These are phyloP conservation scores for Cadophora sp. DNA, from an alignment of 2,329 filamentous ascomycete genomes.

Conservation along the genomic window DNA sequence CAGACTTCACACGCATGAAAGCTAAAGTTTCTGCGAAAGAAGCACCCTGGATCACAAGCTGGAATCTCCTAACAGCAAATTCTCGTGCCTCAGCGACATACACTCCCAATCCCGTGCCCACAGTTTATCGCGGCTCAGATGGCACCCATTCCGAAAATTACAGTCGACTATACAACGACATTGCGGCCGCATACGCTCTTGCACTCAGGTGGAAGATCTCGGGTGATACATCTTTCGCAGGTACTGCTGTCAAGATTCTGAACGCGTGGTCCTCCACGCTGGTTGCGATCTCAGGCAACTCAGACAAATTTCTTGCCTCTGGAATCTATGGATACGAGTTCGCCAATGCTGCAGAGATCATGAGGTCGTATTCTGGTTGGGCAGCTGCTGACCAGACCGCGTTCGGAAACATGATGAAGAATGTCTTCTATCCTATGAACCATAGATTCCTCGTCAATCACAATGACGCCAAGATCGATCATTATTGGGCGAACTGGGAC, in stretches of 20 bases:
- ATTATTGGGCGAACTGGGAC: slow-evolving; percentile 51
- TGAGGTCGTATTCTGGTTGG: slow-evolving; percentile 47
- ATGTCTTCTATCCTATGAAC: slow-evolving; percentile 50
- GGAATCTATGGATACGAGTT: slow-evolving; percentile 55
- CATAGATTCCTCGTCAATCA: slow-evolving; percentile 48
- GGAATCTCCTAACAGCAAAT: slow-evolving; percentile 40
- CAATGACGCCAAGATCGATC: slow-evolving; percentile 44
- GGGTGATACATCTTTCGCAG: slow-evolving; percentile 46
- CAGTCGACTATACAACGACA: slow-evolving; percentile 44
- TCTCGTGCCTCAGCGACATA: slow-evolving; percentile 44
- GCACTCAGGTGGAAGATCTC: slow-evolving; percentile 51
- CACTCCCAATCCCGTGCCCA: slow-evolving; percentile 39
- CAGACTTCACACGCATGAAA: slow-evolving; percentile 50
- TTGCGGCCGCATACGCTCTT: slow-evolving; percentile 48
- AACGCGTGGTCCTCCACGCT: slow-evolving; percentile 48
- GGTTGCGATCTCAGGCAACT: slow-evolving; percentile 44
- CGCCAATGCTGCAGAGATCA: slow-evolving; percentile 53
- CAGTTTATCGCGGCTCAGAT: slow-evolving; percentile 47
- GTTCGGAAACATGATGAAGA: slow-evolving; percentile 44
- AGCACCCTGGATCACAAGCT: slow-evolving; percentile 47
- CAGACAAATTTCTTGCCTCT: slow-evolving; percentile 49
- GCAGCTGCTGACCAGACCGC: slow-evolving; percentile 35
- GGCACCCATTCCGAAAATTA: slow-evolving; percentile 45
- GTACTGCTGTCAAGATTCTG: slow-evolving; percentile 47
- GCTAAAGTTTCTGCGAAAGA: slow-evolving; percentile 44